phyloP scores from a whole-genome alignment of 169 alveolate species.

The Perkinsus marinus region DNA sequence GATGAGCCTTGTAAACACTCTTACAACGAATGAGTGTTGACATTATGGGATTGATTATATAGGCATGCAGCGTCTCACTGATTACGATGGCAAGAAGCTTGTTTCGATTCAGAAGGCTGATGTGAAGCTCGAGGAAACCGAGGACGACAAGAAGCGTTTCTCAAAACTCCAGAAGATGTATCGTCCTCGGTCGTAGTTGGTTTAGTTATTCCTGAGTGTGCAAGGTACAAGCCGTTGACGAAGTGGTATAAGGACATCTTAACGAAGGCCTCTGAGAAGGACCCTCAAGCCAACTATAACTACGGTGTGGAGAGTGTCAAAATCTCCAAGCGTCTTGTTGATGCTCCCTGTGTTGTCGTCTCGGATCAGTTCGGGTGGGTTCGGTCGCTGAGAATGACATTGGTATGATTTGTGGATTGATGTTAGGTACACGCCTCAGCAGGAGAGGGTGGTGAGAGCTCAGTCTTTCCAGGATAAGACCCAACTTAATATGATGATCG shows the following conservation, averaged over 20 bases:
- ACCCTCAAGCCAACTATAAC: neutral
- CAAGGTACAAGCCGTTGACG: slow-evolving; percentile 25
- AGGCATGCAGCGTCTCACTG: slow-evolving; percentile 33
- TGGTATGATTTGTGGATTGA: too few species aligned
- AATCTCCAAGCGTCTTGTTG: slow-evolving; percentile 30
- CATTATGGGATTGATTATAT: neutral
- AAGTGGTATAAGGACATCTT: slow-evolving; percentile 22
- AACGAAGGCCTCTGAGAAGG: slow-evolving; percentile 12
- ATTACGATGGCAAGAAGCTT: slow-evolving; percentile 38
- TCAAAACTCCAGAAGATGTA: slow-evolving; percentile 15
- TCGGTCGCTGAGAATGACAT: too few species aligned
- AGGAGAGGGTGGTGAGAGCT: slow-evolving; percentile 37
- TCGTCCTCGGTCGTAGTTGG: neutral
- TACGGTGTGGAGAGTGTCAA: neutral
- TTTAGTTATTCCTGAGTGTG: neutral
- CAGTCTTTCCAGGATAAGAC: slow-evolving; percentile 36
- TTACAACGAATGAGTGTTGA: neutral
- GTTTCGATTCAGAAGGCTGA: slow-evolving; percentile 44
- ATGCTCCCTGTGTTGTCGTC: slow-evolving; percentile 36
- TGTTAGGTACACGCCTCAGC: slow-evolving; percentile 23
- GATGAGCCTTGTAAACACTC: slow-evolving; percentile 71
- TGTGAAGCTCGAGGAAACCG: slow-evolving; percentile 30
- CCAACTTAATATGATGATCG: slow-evolving; percentile 26
- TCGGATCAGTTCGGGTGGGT: slow-evolving; percentile 35
- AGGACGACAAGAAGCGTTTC: slow-evolving; percentile 29